Evolutionary conservation across 768 basidiomycete species (phyloP).

Genomic region (Pleurotus sapidus): DNA sequence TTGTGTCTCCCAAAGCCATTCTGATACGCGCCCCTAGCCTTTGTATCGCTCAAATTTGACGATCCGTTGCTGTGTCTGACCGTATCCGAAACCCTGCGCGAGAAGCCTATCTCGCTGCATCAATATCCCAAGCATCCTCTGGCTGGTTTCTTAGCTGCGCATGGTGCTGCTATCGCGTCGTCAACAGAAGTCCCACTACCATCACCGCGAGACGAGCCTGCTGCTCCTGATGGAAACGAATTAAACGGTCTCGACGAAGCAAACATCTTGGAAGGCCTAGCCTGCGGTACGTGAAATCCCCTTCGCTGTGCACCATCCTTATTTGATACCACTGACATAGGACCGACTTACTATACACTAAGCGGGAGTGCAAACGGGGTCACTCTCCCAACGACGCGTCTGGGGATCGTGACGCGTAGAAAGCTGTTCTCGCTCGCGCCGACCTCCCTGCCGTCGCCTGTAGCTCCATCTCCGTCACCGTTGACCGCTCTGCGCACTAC

Average conservation of each 20-base stretch:
- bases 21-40: conserved; percentile 44
- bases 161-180: conserved; percentile 29
- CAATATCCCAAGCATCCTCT: conserved; percentile 42
- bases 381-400: conserved; percentile 63
- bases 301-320: background rate
- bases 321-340: conserved; percentile 21
- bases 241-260: conserved; percentile 59
- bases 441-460: conserved; percentile 34
- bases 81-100: conserved; percentile 82
- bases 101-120: conserved; percentile 55
- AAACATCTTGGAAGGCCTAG: conserved; percentile 64
- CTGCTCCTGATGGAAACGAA: conserved; percentile 31
- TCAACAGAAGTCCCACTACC: conserved; percentile 27
- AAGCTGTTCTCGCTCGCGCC: conserved; percentile 64
- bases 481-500: conserved; percentile 45
- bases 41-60: conserved; percentile 60
- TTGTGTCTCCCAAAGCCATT: background rate
- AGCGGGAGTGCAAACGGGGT: conserved; percentile 22
- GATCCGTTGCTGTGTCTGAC: conserved; percentile 86
- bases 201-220: conserved; percentile 27
- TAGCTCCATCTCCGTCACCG: conserved; percentile 47
- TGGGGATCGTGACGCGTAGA: conserved; percentile 66
- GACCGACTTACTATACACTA: conserved; percentile 39
- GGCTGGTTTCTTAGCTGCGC: conserved; percentile 31
- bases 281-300: conserved; percentile 42